Evolutionary conservation across 2,329 filamentous ascomycete genomes (phyloP).

Genomic region (Coniochaeta pulveracea): DNA sequence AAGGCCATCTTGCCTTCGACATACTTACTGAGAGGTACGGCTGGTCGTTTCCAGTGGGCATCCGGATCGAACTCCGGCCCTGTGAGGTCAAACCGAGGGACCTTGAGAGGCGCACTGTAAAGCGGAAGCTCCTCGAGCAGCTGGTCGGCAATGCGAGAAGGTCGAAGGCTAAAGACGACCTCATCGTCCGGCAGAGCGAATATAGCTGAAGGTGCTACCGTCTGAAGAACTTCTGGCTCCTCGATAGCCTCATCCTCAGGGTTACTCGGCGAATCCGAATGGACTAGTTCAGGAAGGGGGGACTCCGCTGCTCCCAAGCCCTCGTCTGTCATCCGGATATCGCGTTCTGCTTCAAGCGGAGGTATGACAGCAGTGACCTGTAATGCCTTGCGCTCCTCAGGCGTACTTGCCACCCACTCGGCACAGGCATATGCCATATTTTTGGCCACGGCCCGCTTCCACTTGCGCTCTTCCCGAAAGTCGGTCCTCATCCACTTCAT

Average conservation of each 20-base stretch:
- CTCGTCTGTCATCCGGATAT: constrained; percentile 14
- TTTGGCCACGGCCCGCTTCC: constrained; percentile 75
- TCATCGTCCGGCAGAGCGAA: constrained; percentile 77
- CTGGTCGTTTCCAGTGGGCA: constrained; percentile 61
- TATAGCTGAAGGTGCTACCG: constrained; percentile 61
- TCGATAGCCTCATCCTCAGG: constrained; percentile 25
- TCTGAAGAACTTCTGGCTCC: constrained; percentile 22
- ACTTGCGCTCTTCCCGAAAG: constrained; percentile 86
- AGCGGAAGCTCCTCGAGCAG: constrained; percentile 72
- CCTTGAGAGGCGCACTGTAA: constrained; percentile 54
- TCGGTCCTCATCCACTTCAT: constrained; percentile 98
- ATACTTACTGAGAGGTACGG: constrained; percentile 77
- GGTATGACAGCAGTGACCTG: constrained; percentile 52
- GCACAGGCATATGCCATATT: constrained; percentile 75
- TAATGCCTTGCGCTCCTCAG: constrained; percentile 52
- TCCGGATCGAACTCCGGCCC: constrained; percentile 54
- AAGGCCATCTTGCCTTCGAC: constrained; percentile 71
- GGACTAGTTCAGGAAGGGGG: constrained; percentile 56
- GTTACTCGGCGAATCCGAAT: constrained; percentile 44
- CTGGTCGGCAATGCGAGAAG: constrained; percentile 63
- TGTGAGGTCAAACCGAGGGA: constrained; percentile 45
- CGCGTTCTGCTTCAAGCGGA: constrained; percentile 14
- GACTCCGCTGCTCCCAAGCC: constrained; percentile 25
- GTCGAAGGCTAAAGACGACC: constrained; percentile 66
- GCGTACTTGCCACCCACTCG: constrained; percentile 60